Evolutionary conservation across 176 grass and related monocot species (phyloP).

Genomic region (Calamus simplicifolius): DNA sequence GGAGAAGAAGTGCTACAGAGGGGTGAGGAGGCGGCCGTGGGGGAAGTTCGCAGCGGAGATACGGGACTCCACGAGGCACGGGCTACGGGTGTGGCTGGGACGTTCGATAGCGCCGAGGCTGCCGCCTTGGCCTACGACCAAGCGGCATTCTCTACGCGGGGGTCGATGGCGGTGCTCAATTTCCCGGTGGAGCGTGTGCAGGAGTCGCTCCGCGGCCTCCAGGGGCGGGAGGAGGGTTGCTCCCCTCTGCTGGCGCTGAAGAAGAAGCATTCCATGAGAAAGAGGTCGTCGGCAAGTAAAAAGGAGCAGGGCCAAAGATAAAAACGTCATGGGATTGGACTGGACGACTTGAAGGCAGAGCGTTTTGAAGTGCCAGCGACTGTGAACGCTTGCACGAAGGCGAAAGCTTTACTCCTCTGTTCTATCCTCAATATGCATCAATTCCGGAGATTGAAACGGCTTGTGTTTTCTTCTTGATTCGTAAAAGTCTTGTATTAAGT

Average conservation of each 20-base stretch:
- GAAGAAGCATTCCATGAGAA: background rate
- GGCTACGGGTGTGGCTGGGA: background rate
- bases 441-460: too few species aligned
- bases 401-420: too few species aligned
- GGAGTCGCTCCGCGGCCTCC: background rate
- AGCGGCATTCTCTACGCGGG: background rate
- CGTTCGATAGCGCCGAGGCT: background rate
- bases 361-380: too few species aligned
- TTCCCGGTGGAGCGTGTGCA: background rate
- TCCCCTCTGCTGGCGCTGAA: slow-evolving; percentile 2
- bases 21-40: background rate
- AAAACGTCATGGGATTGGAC: background rate
- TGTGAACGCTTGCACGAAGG: too few species aligned
- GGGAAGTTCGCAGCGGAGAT: slow-evolving; percentile 6
- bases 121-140: slow-evolving; percentile 6
- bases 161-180: background rate
- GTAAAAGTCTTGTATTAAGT: too few species aligned
- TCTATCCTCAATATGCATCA: too few species aligned
- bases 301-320: background rate
- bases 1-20: background rate
- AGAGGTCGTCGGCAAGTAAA: background rate
- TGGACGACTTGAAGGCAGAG: background rate
- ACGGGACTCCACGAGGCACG: background rate
- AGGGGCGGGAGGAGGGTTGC: background rate
- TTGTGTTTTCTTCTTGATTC: too few species aligned